Conservation (phyloP, 768 basidiomycete species). For the Trametes cingulata region DNA sequence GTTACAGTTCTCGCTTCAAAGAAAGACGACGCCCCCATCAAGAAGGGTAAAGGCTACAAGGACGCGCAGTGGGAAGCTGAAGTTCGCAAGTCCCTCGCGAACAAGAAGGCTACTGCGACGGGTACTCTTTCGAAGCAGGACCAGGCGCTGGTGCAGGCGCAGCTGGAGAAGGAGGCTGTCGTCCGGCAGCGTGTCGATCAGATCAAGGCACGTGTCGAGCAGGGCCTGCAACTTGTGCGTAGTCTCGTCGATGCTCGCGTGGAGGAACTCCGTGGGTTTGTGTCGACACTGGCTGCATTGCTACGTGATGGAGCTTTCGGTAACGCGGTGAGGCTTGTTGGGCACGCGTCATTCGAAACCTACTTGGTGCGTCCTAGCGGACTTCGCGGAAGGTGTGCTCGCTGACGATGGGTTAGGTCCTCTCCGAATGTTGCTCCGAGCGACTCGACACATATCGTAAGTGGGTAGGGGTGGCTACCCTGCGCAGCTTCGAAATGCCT, state of each 20-base stretch:
- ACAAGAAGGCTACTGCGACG: constrained; percentile 54
- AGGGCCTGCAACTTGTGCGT: constrained; percentile 70
- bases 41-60: constrained; percentile 85
- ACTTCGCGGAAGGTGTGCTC: not conserved
- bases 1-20: constrained; percentile 60
- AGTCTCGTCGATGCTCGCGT: constrained; percentile 55
- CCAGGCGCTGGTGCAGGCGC: constrained; percentile 77
- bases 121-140: constrained; percentile 79
- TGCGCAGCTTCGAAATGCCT: constrained; percentile 67
- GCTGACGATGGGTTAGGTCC: constrained; percentile 41
- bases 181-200: constrained; percentile 60
- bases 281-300: constrained; percentile 58
- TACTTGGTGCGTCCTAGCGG: constrained; percentile 58
- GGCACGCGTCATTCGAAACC: constrained; percentile 62
- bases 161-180: constrained; percentile 76
- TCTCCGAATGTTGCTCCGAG: constrained; percentile 73
- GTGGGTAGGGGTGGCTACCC: constrained; percentile 82
- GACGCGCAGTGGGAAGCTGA: constrained; percentile 97
- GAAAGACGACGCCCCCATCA: constrained; percentile 50
- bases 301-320: constrained; percentile 68
- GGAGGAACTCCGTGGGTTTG: constrained; percentile 54
- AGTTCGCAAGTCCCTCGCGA: constrained; percentile 79
- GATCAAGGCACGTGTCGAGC: constrained; percentile 55
- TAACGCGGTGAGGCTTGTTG: constrained; percentile 62
- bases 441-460: constrained; percentile 66